phyloP scores from a whole-genome alignment of 2,329 filamentous ascomycete species.

The Ophiostoma triangulosporum region DNA sequence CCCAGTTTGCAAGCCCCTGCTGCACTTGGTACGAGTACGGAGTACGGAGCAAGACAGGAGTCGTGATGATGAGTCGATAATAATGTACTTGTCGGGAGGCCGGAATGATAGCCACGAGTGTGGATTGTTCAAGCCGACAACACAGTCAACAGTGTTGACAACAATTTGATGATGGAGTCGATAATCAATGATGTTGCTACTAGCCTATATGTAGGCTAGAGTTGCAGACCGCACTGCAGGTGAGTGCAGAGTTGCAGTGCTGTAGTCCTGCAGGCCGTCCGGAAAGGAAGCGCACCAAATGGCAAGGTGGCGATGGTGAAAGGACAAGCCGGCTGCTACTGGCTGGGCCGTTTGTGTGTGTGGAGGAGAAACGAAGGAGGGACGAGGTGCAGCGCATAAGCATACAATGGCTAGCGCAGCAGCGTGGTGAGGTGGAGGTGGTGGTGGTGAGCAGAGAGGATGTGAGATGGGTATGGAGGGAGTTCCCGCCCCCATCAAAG shows the following conservation, averaged over 20 bases:
- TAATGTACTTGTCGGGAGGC: not conserved
- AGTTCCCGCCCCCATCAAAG: not conserved
- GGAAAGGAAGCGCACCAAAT: not conserved
- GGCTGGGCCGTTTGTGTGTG: not conserved
- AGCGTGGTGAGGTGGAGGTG: not conserved
- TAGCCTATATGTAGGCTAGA: not conserved
- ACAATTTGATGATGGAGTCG: not conserved
- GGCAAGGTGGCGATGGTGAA: not conserved
- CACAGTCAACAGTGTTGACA: not conserved
- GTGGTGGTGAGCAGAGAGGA: not conserved
- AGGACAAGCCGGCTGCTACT: not conserved
- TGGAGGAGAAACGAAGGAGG: not conserved
- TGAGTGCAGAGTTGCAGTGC: not conserved
- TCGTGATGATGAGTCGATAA: not conserved
- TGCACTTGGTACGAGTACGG: not conserved
- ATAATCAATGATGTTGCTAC: not conserved
- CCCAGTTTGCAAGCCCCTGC: not conserved
- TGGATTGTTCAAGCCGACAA: not conserved
- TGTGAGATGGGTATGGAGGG: not conserved
- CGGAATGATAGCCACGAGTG: not conserved
- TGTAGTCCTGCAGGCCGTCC: not conserved
- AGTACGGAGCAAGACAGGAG: not conserved
- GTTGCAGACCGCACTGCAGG: not conserved
- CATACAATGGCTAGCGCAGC: not conserved
- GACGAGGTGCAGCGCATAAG: not conserved